Evolutionary conservation across 2,329 filamentous ascomycete species (phyloP), one percentile per base, ranked within the genome.

Genomic region (Triangularia verruculosa): DNA sequence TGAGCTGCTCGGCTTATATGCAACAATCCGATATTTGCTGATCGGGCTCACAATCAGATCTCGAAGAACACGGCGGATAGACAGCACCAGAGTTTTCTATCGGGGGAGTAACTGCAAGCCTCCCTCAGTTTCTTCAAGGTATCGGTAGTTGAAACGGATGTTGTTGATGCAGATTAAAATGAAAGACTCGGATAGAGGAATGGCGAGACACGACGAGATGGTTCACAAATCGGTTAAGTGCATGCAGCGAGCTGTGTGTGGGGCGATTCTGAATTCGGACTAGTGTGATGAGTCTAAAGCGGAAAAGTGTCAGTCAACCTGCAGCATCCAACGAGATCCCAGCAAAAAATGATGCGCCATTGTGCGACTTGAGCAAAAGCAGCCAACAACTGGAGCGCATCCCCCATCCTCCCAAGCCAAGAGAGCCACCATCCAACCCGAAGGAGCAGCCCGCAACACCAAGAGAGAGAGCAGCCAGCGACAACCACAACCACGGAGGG

Each of bases 241-340:
- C 39, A 47, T 47, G 39, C 39, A 47, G 39, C 39, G 39, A 47
- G 39, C 8, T 58, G 30, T 54, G 51, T 7, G 25, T 52, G 57
- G 39, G 57, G 34, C 24, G 57, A 9, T 39, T 28, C 57, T 59
- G 22, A 20, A 59, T 59, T 52, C 57, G 57, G 57, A 59, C 57
- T 59, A 59, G 57, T 52, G 2, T 25, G 34, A 52, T 30, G 27
- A 22, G 57, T 59, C 57, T 59, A 59, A 59, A 24, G 17, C 39
- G 39, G 47, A 59, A 58, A 59, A 24, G 39, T 24, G 57, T 59
- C 57, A 59, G 57, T 32, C 27, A 47, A 27, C 28, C 39, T 52
- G 39, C 57, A 59, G 51, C 22, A 28, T 24, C 47, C 22, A 28
- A 54, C 51, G 52, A 52, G 34, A 30, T 25, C 39, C 56, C 56